phyloP scores from a whole-genome alignment of 2,329 filamentous ascomycete genomes.

The Meredithiella fracta region DNA sequence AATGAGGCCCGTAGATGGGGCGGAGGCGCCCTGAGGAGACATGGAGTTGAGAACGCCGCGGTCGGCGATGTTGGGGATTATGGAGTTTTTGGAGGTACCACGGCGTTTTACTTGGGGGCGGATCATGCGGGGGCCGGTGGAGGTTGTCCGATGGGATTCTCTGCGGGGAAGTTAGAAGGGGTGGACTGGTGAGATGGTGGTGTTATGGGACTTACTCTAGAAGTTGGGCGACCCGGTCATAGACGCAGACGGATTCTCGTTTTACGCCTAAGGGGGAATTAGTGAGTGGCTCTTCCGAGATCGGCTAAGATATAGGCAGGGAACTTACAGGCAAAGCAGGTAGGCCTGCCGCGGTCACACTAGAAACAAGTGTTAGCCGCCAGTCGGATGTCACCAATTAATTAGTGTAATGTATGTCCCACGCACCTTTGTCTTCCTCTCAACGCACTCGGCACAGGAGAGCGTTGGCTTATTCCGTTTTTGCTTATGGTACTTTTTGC shows the following conservation, averaged over 20 bases:
- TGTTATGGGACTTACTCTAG: slow-evolving; percentile 42
- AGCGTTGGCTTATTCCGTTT: slow-evolving; percentile 73
- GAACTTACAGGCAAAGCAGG: slow-evolving; percentile 47
- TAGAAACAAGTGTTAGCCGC: slow-evolving; percentile 21
- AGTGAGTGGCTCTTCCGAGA: background rate
- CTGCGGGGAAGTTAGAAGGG: background rate
- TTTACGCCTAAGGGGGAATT: slow-evolving; percentile 42
- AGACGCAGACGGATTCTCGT: slow-evolving; percentile 57
- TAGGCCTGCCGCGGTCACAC: slow-evolving; percentile 59
- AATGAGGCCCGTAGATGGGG: slow-evolving; percentile 43
- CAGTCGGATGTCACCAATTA: background rate
- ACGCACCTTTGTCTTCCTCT: slow-evolving; percentile 63
- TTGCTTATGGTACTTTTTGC: slow-evolving; percentile 45
- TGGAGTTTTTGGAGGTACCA: slow-evolving; percentile 23
- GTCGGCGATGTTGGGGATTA: slow-evolving; percentile 40
- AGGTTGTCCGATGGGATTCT: slow-evolving; percentile 22
- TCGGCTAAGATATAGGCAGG: background rate
- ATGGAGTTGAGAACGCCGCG: slow-evolving; percentile 27
- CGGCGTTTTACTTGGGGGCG: slow-evolving; percentile 39
- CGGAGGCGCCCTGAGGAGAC: slow-evolving; percentile 33
- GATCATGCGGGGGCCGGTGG: slow-evolving; percentile 39
- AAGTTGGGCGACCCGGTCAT: slow-evolving; percentile 60
- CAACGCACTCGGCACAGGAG: slow-evolving; percentile 64
- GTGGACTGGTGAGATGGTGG: background rate
- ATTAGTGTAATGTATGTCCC: background rate